Evolutionary conservation across 805 yeast genomes (phyloP).

Genomic region (Cyberlindnera americana): DNA sequence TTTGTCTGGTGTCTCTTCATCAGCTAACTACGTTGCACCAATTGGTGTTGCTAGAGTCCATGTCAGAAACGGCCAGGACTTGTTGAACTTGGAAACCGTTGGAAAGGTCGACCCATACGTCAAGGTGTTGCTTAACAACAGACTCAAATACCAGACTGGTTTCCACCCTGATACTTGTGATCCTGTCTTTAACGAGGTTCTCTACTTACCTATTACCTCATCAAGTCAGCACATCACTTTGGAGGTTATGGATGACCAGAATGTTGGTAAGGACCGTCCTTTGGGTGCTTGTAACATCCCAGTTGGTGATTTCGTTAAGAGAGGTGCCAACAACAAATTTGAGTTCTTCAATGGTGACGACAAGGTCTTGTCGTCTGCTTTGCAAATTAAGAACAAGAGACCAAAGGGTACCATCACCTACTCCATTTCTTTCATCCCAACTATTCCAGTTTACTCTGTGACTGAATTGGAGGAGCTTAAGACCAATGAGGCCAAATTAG

Average conservation of each 20-base stretch:
- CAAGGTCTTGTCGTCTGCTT: constrained; percentile 36
- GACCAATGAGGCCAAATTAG: constrained; percentile 37
- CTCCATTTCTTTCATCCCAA: constrained; percentile 62
- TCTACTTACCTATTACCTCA: constrained; percentile 57
- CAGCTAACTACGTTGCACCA: constrained; percentile 51
- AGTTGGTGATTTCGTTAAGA: constrained; percentile 45
- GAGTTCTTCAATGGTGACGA: constrained; percentile 50
- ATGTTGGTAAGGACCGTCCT: constrained; percentile 56
- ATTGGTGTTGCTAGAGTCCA: constrained; percentile 65
- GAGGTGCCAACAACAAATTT: constrained; percentile 43
- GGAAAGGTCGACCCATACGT: constrained; percentile 79
- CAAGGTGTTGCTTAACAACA: constrained; percentile 54
- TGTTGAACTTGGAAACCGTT: constrained; percentile 57
- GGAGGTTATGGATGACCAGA: constrained; percentile 65
- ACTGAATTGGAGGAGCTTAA: constrained; percentile 49
- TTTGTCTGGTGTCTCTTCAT: constrained; percentile 45
- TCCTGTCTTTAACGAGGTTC: constrained; percentile 58
- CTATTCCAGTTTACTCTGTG: constrained; percentile 57
- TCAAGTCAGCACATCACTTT: constrained; percentile 56
- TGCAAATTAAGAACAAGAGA: constrained; percentile 32
- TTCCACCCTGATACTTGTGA: constrained; percentile 49
- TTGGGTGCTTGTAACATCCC: constrained; percentile 57
- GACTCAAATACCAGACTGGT: constrained; percentile 50
- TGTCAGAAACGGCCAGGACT: constrained; percentile 48
- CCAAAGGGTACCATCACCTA: constrained; percentile 51